Evolutionary conservation across 225 moss, liverwort and hornwort genomes (phyloP).

Genomic region (Pleurozium schreberi): DNA sequence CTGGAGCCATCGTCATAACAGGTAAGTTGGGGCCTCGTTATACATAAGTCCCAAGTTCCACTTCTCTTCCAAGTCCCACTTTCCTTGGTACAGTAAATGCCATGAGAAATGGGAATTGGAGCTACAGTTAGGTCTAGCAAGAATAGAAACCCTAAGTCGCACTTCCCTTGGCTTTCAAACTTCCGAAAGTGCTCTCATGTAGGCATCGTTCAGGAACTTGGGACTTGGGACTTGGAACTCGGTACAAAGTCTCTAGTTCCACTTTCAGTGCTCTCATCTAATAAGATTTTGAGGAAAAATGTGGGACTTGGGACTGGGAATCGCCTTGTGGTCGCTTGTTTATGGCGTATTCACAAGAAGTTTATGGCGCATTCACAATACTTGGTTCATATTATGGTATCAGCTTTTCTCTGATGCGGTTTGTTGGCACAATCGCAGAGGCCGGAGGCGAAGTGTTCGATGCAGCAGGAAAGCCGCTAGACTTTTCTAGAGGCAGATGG

Average conservation of each 20-base stretch:
- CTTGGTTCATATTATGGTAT: neutral
- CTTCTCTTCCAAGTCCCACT: neutral
- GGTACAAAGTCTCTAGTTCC: neutral
- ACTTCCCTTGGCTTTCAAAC: neutral
- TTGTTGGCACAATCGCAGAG: constrained; percentile 32
- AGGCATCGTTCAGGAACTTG: neutral
- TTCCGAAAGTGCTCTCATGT: neutral
- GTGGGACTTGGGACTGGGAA: neutral
- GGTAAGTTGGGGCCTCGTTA: constrained; percentile 15
- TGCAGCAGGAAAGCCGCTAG: constrained; percentile 72
- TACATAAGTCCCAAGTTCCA: neutral
- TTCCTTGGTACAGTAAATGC: neutral
- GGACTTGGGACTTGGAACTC: neutral
- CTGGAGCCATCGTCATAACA: constrained; percentile 91
- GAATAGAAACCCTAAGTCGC: neutral
- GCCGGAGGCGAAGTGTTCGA: constrained; percentile 95
- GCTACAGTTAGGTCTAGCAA: neutral
- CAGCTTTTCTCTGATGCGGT: neutral
- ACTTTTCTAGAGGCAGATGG: constrained; percentile 90
- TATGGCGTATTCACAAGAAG: neutral
- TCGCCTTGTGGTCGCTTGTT: neutral
- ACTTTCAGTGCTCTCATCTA: neutral
- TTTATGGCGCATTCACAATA: neutral
- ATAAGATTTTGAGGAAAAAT: neutral
- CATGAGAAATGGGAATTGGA: neutral